A percentile compares a stretch with the other conserved stretches of the same genome.
Evolutionary conservation across 257 asterid genomes (phyloP).

Genomic region (Primulina eburnea): DNA sequence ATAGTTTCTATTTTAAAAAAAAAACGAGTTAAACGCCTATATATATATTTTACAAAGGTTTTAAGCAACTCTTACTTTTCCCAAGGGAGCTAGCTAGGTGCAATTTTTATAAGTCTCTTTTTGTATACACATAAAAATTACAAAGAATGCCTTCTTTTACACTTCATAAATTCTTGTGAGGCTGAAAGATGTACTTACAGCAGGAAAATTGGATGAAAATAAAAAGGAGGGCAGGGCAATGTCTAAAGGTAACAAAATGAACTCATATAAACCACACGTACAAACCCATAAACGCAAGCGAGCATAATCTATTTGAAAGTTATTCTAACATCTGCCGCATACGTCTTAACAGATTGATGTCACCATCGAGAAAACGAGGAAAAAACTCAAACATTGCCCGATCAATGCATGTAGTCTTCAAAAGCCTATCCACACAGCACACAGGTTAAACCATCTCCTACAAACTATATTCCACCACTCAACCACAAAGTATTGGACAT

Average conservation of each 20-base stretch:
- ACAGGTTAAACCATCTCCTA: constrained; percentile 33
- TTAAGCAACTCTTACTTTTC: too few species aligned
- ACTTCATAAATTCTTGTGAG: constrained; percentile 38
- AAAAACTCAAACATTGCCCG: constrained; percentile 36
- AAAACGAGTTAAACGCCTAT: too few species aligned
- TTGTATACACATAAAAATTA: constrained; percentile 51
- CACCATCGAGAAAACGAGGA: constrained; percentile 47
- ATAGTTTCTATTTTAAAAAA: too few species aligned
- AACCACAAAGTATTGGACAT: constrained; percentile 5
- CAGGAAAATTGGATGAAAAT: constrained; percentile 27
- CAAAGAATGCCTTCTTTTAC: constrained; percentile 46
- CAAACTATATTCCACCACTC: constrained; percentile 32
- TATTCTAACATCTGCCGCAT: constrained; percentile 42
- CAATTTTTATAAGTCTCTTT: too few species aligned
- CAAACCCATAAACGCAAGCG: constrained; percentile 37
- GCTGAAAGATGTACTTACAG: constrained; percentile 45
- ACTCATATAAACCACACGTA: constrained; percentile 39
- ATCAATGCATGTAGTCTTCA: constrained; percentile 53
- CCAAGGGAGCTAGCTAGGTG: too few species aligned
- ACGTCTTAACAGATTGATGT: constrained; percentile 54
- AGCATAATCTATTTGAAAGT: constrained; percentile 34
- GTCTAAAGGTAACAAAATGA: constrained; percentile 29
- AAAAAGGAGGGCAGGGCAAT: constrained; percentile 23
- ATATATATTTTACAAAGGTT: too few species aligned
- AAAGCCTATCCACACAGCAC: constrained; percentile 29